Base-by-base conservation (phyloP, 2,329 filamentous ascomycete genomes). In the Venturia aucupariae region DNA sequence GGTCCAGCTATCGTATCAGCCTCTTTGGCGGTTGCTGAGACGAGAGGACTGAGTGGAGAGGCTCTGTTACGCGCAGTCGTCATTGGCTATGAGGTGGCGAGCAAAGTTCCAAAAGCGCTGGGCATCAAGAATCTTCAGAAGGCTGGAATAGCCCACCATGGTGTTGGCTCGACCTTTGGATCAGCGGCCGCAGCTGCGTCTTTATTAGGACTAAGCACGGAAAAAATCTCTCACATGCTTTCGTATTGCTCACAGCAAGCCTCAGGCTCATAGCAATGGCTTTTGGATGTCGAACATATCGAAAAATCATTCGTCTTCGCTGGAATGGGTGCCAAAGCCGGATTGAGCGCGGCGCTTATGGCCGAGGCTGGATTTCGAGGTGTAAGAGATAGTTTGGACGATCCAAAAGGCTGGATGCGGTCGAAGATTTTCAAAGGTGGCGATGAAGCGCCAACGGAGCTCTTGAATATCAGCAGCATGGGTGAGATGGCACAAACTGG, bases 231-330 rank as follows among this genome's bases (percentile, higher is more conserved):
- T n/a, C 27, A 61, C 22, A 27, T 61, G 32, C 39, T 61, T 24
- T 35, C 39, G 13, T 61, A 61, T 48, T 61, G 60, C 27, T 19
- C 60, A 24, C 60, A 61, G 60, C 60, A 61, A 32, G 60, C 60
- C 39, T 61, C 60, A 15, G 60, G 60, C 6, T 44, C 60, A 46
- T 61, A 38, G 60, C 60, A 61, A 24, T 61, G 60, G 60, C 38
- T 61, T 15, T 22, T 61, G 60, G 60, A 61, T 48, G 41, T 30
- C 17, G 60, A 61, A 24, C 60, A 61, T 32, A 61, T 61, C 42
- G 60, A 61, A 24, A 61, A 61, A 27, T n/a, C 41, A 8, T 61
- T 61, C 38, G 60, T 61, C 17, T 61, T 61, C n/a, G 60, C 60
- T n/a, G 60, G 60, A 2, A 61, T 61, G 60, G 38, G 60, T 6